Evolutionary conservation across 2,329 filamentous ascomycete species (phyloP).

Genomic region (Dactylellina drechsleri): DNA sequence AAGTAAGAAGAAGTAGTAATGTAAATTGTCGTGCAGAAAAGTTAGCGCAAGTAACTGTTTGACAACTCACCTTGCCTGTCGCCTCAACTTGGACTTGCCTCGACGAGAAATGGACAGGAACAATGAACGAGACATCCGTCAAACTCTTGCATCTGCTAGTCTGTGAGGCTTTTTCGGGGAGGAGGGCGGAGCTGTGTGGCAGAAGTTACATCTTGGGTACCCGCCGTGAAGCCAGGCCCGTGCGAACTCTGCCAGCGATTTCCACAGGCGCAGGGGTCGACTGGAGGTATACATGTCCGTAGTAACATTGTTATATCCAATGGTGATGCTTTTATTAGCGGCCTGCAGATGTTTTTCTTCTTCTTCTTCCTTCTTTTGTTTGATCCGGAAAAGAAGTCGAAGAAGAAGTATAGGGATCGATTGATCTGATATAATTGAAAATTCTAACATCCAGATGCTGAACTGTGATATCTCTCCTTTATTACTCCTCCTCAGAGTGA

Average conservation of each 20-base stretch:
- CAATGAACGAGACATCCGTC: slow-evolving; percentile 13
- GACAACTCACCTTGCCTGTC: slow-evolving; percentile 55
- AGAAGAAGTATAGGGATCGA: too few relatives aligned
- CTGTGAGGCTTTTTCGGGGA: slow-evolving; percentile 48
- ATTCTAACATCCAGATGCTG: slow-evolving; percentile 29
- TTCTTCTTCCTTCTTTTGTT: not conserved
- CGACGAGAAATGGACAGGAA: slow-evolving; percentile 46
- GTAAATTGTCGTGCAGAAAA: too few relatives aligned
- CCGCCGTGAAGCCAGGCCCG: not conserved
- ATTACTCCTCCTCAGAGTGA: slow-evolving; percentile 31
- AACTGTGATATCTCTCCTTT: slow-evolving; percentile 24
- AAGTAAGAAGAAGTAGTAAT: too few relatives aligned
- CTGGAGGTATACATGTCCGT: not conserved
- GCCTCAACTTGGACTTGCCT: slow-evolving; percentile 50
- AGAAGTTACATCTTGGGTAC: not conserved
- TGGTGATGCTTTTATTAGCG: slow-evolving; percentile 31
- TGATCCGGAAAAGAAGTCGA: not conserved
- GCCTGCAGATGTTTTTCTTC: slow-evolving; percentile 36
- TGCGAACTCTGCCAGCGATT: slow-evolving; percentile 3
- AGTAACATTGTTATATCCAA: too few relatives aligned
- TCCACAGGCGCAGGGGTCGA: not conserved
- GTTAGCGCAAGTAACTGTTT: slow-evolving; percentile 18
- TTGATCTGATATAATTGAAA: slow-evolving; percentile 11
- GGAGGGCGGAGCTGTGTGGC: slow-evolving; percentile 15
- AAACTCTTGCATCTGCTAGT: slow-evolving; percentile 14